phyloP scores from a whole-genome alignment of 768 basidiomycete genomes.

The Serendipita sp. region DNA sequence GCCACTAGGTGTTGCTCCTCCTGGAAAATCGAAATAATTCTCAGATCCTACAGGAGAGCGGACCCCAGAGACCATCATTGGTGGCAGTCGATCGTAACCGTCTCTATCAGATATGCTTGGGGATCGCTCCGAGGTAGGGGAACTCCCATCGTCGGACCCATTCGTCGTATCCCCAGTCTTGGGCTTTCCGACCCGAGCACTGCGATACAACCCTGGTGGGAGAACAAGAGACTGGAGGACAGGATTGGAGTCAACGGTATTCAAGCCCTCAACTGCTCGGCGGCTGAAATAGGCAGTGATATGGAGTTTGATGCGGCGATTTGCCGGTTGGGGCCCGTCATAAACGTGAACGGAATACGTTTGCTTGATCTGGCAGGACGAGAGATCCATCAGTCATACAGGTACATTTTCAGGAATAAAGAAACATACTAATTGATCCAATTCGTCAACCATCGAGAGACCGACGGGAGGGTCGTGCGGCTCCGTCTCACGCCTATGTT shows the following conservation, averaged over 20 bases:
- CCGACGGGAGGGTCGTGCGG: background rate
- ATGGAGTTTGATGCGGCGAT: background rate
- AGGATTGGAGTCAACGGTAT: background rate
- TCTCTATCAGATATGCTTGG: background rate
- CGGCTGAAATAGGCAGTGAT: constrained; percentile 5
- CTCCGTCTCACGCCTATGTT: constrained; percentile 1
- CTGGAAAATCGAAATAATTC: background rate
- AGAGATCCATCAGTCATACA: too few relatives aligned
- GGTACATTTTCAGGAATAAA: too few relatives aligned
- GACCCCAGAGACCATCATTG: background rate
- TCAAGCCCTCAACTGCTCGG: background rate
- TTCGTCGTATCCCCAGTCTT: background rate
- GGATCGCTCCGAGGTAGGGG: background rate
- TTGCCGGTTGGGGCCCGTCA: background rate
- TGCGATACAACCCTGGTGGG: constrained; percentile 1
- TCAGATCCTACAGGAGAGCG: background rate
- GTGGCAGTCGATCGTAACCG: background rate
- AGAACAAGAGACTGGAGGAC: background rate
- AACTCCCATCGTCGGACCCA: background rate
- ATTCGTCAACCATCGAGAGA: background rate
- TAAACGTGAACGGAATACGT: constrained; percentile 4
- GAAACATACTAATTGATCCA: background rate
- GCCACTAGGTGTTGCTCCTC: background rate
- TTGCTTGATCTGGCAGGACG: background rate
- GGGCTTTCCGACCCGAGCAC: constrained; percentile 1